Evolutionary conservation across 768 basidiomycete species (phyloP).

Genomic region (Suillus cothurnatus): DNA sequence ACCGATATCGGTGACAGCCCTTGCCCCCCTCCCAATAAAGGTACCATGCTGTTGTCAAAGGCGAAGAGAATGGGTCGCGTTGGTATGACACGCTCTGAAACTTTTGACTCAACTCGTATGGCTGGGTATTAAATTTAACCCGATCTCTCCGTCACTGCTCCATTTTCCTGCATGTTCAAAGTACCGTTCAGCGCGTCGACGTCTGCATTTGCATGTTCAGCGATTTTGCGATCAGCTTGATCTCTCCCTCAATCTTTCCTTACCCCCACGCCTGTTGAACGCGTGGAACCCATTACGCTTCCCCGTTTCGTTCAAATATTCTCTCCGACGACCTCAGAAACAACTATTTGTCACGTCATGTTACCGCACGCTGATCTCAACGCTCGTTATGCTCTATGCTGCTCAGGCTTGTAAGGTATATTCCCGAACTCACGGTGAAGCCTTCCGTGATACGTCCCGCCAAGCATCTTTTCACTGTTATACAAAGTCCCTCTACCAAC

Average conservation of each 20-base stretch:
- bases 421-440: constrained; percentile 13
- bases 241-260: constrained; percentile 10
- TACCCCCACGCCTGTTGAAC: constrained; percentile 7
- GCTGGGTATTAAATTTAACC: constrained; percentile 40
- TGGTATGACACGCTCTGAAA: constrained; percentile 63
- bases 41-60: constrained; percentile 44
- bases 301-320: constrained; percentile 14
- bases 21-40: constrained; percentile 78
- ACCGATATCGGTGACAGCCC: constrained; percentile 84
- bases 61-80: constrained; percentile 55
- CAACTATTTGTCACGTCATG: constrained; percentile 15
- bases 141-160: neutral
- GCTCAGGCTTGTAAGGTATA: constrained; percentile 14
- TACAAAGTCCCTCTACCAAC: constrained; percentile 20
- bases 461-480: constrained; percentile 25
- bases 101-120: constrained; percentile 66
- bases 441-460: constrained; percentile 8
- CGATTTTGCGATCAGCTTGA: constrained; percentile 12
- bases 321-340: constrained; percentile 14
- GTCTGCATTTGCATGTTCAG: neutral
- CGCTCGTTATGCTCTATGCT: constrained; percentile 18
- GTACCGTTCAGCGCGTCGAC: constrained; percentile 8
- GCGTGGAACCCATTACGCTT: constrained; percentile 4
- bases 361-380: constrained; percentile 19
- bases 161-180: constrained; percentile 1